Base-by-base conservation (phyloP, 2,329 filamentous ascomycete species). In the Fonsecaea nubica region DNA sequence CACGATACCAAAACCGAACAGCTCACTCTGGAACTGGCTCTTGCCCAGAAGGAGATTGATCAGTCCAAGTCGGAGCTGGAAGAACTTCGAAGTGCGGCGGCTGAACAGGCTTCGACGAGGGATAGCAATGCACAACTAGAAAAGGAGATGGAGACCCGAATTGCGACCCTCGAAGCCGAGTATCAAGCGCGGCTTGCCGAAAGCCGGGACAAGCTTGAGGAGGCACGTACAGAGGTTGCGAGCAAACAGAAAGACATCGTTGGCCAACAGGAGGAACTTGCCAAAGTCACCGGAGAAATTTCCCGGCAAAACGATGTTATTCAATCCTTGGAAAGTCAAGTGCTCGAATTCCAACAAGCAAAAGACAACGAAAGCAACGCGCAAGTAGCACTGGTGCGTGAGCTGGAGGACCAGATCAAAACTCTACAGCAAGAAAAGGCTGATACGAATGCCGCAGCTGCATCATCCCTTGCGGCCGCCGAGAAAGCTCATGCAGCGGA, bases 371-470 rank as follows among this genome's bases (percentile, higher is more conserved):
- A 61, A 32, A 62, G 36, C 32, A 57, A 67, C 13, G 56, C 64
- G 12, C 69, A 67, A 21, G 21, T 62, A 10, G 56, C 50, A 1
- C 25, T 62, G 21, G 64, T 63, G 12, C 32, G 54, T 12, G 25
- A 68, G 42, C 60, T 70, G 8, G 63, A 69, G 30, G 62, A 64
- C 9, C 59, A 71, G 50, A 56, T 71, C 38, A 60, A 67, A 32
- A 15, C 8, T 36, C 60, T 71, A 32, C 58, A 66, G 48, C 58
- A 66, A 40, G 61, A 66, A 50, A 66, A 71, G 6, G 42, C 52
- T 7, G 62, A 65, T 36, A 62, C 62, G 21, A 72, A 72, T 1
- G 76, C 79, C 58, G 74, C 75, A 0, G 72, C 72, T 12, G 74
- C 73, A 15, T 66, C 71, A 12, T 71, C 73, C 15, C 73, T 79